These are phyloP conservation scores for Ichthyophthirius multifiliis DNA, from an alignment of 169 alveolate species.

Conservation along the genomic window DNA sequence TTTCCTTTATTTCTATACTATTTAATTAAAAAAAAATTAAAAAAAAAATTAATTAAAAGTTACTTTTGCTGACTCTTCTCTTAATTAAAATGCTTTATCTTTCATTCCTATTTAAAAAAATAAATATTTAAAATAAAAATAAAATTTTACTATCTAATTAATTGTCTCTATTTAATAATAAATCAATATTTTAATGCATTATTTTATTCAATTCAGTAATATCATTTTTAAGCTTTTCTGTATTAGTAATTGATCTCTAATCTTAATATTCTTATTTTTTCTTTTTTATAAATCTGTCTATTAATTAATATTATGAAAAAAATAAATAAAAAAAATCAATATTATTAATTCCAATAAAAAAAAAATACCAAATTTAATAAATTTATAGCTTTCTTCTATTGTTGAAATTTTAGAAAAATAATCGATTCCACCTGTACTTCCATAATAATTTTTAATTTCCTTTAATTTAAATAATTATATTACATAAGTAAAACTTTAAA, in stretches of 20 bases:
- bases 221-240: not conserved
- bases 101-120: not conserved
- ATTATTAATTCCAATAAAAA: not conserved
- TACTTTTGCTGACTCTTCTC: not conserved
- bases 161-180: not conserved
- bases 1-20: not conserved
- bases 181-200: not conserved
- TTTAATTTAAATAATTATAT: not conserved
- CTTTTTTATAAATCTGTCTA: not conserved
- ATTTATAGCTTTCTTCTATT: not conserved
- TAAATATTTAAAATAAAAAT: not conserved
- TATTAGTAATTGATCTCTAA: not conserved
- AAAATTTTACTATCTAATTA: not conserved
- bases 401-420: not conserved
- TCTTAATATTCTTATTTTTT: not conserved
- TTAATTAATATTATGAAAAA: not conserved
- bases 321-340: not conserved
- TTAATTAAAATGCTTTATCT: not conserved
- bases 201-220: not conserved
- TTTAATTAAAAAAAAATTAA: not conserved
- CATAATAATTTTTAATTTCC: not conserved
- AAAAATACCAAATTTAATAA: not conserved
- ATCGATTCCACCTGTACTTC: not conserved
- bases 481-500: not conserved
- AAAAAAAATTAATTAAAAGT: not conserved